A percentile compares a stretch with the other conserved stretches of the same genome.
These are phyloP conservation scores for Deinandra increscens DNA, from an alignment of 129 eudicot genomes.

Conservation along the genomic window DNA sequence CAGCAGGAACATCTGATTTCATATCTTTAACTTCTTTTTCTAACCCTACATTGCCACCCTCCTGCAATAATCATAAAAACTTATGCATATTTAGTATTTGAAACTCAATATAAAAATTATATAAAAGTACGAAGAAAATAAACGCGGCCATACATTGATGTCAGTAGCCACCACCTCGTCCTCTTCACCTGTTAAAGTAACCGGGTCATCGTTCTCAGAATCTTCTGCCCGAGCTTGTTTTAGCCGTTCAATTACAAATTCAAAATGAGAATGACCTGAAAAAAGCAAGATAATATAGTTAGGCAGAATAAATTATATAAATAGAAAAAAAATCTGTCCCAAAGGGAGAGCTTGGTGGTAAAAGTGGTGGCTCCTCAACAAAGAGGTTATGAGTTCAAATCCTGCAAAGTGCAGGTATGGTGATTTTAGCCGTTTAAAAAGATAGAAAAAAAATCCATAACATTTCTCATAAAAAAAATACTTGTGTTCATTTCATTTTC, in stretches of 20 bases:
- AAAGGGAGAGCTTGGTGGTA: no score
- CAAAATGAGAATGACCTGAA: slow-evolving; percentile 71
- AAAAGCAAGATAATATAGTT: background rate
- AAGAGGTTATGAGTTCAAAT: no score
- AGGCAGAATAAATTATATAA: background rate
- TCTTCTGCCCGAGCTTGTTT: slow-evolving; percentile 47
- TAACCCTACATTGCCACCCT: slow-evolving; percentile 22
- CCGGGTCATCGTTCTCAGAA: slow-evolving; percentile 37
- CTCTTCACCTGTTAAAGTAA: slow-evolving; percentile 45
- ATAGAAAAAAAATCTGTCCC: background rate
- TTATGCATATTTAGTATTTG: background rate
- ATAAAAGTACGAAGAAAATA: background rate
- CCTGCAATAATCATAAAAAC: slow-evolving; percentile 30
- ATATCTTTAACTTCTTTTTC: slow-evolving; percentile 33
- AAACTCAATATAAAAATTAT: background rate
- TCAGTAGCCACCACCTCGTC: slow-evolving; percentile 39
- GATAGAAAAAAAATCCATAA: background rate
- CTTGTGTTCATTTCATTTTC: background rate
- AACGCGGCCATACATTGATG: slow-evolving; percentile 22
- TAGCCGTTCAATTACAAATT: slow-evolving; percentile 53
- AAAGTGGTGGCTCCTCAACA: no score
- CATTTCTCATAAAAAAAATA: background rate
- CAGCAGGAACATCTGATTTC: slow-evolving; percentile 25
- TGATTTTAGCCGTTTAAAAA: no score
- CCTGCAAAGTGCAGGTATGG: no score